A percentile compares a stretch with the other conserved stretches of the same genome.
phyloP scores from a whole-genome alignment of 805 yeast genomes.

The Vanderwaltozyma yarrowii region DNA sequence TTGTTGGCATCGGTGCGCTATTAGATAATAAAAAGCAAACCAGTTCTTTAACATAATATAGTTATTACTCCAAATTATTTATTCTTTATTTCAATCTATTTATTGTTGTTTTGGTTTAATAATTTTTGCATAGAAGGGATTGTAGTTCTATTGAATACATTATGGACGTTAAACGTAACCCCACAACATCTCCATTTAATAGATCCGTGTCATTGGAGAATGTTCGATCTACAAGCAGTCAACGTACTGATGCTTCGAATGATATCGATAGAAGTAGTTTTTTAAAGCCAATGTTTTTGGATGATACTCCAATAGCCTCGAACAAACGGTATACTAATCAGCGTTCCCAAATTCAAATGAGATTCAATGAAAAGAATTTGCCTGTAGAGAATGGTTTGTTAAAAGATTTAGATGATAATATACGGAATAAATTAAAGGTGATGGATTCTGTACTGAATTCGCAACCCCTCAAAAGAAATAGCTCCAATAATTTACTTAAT shows the following conservation, averaged over 20 bases:
- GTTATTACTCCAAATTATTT: too few species aligned
- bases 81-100: too few species aligned
- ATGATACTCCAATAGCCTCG: slow-evolving; percentile 5
- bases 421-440: slow-evolving; percentile 16
- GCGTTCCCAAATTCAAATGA: neutral
- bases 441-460: neutral
- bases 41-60: too few species aligned
- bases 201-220: slow-evolving; percentile 2
- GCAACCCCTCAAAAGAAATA: neutral
- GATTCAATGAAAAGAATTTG: neutral
- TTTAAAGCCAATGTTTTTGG: slow-evolving; percentile 4
- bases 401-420: slow-evolving; percentile 17
- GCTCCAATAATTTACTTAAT: neutral
- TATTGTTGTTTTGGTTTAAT: too few species aligned
- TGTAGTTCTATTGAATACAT: too few species aligned
- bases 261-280: neutral
- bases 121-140: too few species aligned
- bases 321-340: too few species aligned
- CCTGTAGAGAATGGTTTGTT: neutral
- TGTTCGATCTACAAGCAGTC: neutral
- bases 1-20: too few species aligned
- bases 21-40: too few species aligned
- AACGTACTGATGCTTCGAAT: neutral
- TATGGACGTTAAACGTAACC: too few species aligned
- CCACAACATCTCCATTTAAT: neutral